Percentiles rank a stretch among this genome's conserved stretches.
phyloP scores from a whole-genome alignment of 2,329 filamentous ascomycete species.

The Monilinia vaccinii-corymbosi region DNA sequence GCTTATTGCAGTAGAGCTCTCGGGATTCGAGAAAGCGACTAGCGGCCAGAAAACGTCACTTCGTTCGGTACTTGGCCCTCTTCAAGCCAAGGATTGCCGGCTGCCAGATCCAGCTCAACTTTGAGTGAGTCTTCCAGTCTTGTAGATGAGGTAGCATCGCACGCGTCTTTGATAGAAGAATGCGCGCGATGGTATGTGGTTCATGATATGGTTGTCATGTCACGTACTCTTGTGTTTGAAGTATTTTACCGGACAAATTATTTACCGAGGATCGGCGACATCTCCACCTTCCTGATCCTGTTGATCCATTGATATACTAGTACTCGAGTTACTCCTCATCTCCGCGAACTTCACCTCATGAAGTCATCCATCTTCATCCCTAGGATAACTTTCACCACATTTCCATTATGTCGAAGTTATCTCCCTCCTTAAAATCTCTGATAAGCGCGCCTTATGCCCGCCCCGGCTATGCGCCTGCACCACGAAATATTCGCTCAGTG shows the following conservation, averaged over 20 bases:
- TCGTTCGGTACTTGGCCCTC: not conserved
- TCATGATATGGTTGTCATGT: too few species aligned
- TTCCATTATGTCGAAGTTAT: slow-evolving; percentile 60
- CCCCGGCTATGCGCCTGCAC: slow-evolving; percentile 56
- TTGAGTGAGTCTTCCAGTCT: not conserved
- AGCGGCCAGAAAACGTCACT: not conserved
- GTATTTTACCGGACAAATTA: not conserved
- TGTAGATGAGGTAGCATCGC: too few species aligned
- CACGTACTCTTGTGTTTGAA: too few species aligned
- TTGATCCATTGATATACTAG: not conserved
- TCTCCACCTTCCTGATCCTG: not conserved
- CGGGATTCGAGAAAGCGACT: not conserved
- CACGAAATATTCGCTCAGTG: slow-evolving; percentile 52
- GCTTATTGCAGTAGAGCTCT: not conserved
- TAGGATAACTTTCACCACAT: not conserved
- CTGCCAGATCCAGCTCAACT: not conserved
- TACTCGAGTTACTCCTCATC: too few species aligned
- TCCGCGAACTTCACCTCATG: not conserved
- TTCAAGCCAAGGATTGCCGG: not conserved
- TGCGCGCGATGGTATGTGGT: not conserved
- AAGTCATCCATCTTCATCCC: not conserved
- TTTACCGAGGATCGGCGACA: not conserved
- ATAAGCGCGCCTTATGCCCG: slow-evolving; percentile 61
- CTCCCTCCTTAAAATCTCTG: slow-evolving; percentile 60
- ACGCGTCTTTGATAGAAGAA: too few species aligned